These are phyloP conservation scores for Epichloe coenophiala DNA, from an alignment of 2,329 filamentous ascomycete species.

Conservation along the genomic window DNA sequence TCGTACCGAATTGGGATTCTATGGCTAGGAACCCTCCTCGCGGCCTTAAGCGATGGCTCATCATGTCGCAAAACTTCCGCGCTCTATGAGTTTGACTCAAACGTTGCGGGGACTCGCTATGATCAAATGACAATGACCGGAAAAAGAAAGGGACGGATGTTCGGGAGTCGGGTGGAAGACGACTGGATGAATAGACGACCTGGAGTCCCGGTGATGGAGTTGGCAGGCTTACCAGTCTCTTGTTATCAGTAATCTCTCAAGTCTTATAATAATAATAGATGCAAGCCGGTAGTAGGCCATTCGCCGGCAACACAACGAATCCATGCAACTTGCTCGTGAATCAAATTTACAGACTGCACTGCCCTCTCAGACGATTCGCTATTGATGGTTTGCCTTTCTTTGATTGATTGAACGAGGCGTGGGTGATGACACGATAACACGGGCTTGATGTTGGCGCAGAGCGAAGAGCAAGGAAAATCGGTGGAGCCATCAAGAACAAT, in stretches of 20 bases:
- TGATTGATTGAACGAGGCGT: too few relatives aligned
- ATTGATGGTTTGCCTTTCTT: too few relatives aligned
- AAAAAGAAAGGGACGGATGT: not conserved
- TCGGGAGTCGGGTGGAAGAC: not conserved
- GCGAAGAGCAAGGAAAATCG: not conserved
- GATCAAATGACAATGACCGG: slow-evolving; percentile 5
- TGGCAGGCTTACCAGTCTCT: not conserved
- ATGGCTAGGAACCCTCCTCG: slow-evolving; percentile 36
- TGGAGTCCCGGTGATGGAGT: not conserved
- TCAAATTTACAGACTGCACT: too few relatives aligned
- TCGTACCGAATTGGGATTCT: slow-evolving; percentile 62
- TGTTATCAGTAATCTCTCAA: too few relatives aligned
- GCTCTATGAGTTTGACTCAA: slow-evolving; percentile 24
- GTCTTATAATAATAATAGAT: too few relatives aligned
- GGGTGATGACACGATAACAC: too few relatives aligned
- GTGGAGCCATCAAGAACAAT: slow-evolving; percentile 8
- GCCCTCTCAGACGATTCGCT: too few relatives aligned
- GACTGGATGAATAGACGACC: not conserved
- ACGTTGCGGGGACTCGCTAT: not conserved
- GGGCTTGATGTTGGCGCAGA: not conserved
- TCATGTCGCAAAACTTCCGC: slow-evolving; percentile 62
- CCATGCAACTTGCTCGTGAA: too few relatives aligned
- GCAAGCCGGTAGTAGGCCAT: too few relatives aligned
- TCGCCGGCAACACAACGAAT: too few relatives aligned
- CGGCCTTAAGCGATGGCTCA: slow-evolving; percentile 45